Evolutionary conservation across 2,329 filamentous ascomycete genomes (phyloP).

Genomic region (Cytospora piceae): DNA sequence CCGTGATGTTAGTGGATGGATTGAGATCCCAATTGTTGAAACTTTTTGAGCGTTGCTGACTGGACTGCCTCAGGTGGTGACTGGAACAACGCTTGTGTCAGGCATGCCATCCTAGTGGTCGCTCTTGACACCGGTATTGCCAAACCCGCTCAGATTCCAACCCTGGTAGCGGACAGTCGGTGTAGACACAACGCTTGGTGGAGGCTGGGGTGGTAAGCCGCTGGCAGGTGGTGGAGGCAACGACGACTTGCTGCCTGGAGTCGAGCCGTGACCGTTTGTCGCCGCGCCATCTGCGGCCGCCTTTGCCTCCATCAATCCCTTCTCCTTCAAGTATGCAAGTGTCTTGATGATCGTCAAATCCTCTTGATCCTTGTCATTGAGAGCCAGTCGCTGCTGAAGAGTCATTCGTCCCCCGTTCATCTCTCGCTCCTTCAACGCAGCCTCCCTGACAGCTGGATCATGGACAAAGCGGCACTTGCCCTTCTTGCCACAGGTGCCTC

Average conservation of each 20-base stretch:
- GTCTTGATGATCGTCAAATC: conserved; percentile 68
- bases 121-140: conserved; percentile 43
- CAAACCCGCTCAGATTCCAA: conserved; percentile 47
- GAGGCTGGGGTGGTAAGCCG: conserved; percentile 42
- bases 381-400: conserved; percentile 65
- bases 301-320: conserved; percentile 53
- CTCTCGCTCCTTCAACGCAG: conserved; percentile 65
- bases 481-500: conserved; percentile 71
- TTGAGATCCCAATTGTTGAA: not conserved
- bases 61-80: not conserved
- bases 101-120: conserved; percentile 20
- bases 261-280: conserved; percentile 34
- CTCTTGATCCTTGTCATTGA: conserved; percentile 71
- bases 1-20: not conserved
- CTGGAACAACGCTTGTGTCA: not conserved
- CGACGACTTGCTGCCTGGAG: conserved; percentile 27
- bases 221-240: conserved; percentile 36
- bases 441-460: conserved; percentile 65
- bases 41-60: not conserved
- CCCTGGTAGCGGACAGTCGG: conserved; percentile 42
- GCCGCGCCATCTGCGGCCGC: conserved; percentile 32
- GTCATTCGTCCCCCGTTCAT: conserved; percentile 68
- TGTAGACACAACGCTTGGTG: conserved; percentile 36
- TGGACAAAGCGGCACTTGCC: conserved; percentile 76
- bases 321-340: conserved; percentile 66